Evolutionary conservation across 116 monocot genomes (phyloP).

Genomic region (Cymodocea nodosa): DNA sequence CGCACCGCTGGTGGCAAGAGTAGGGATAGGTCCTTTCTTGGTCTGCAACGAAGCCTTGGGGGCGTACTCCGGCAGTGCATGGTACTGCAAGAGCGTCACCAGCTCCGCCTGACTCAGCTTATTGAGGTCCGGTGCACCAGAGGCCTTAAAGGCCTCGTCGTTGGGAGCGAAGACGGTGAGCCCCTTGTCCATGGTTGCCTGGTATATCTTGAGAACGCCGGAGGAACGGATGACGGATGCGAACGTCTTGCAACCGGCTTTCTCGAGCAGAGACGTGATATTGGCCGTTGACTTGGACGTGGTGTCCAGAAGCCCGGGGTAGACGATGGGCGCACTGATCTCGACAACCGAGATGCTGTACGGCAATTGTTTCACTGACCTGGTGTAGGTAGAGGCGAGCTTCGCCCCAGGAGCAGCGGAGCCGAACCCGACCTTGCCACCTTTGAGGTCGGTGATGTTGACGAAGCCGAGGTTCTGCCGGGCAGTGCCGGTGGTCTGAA

Average conservation of each 20-base stretch:
- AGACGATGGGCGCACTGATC: constrained; percentile 56
- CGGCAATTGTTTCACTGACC: constrained; percentile 41
- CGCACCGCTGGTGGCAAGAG: constrained; percentile 38
- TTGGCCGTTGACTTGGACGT: constrained; percentile 24
- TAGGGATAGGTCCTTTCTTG: constrained; percentile 22
- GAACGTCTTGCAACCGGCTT: constrained; percentile 81
- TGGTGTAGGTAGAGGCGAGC: constrained; percentile 38
- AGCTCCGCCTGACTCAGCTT: constrained; percentile 43
- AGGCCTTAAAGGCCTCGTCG: constrained; percentile 65
- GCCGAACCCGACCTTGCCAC: constrained; percentile 51
- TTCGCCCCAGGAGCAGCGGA: constrained; percentile 42
- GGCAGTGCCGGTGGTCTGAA: constrained; percentile 74
- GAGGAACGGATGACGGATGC: constrained; percentile 39
- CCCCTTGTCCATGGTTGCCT: constrained; percentile 43
- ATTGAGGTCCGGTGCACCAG: constrained; percentile 36
- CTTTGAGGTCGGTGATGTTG: constrained; percentile 60
- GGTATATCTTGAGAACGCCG: constrained; percentile 22
- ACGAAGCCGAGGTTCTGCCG: constrained; percentile 59
- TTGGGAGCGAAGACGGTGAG: constrained; percentile 70
- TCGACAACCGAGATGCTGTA: constrained; percentile 74
- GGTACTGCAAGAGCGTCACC: constrained; percentile 57
- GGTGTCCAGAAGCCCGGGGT: constrained; percentile 56
- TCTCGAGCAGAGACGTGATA: constrained; percentile 53
- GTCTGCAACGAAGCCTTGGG: constrained; percentile 52
- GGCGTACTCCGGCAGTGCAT: constrained; percentile 48